Conservation (phyloP, 2,329 filamentous ascomycete species). For the Neocucurbitaria cava region DNA sequence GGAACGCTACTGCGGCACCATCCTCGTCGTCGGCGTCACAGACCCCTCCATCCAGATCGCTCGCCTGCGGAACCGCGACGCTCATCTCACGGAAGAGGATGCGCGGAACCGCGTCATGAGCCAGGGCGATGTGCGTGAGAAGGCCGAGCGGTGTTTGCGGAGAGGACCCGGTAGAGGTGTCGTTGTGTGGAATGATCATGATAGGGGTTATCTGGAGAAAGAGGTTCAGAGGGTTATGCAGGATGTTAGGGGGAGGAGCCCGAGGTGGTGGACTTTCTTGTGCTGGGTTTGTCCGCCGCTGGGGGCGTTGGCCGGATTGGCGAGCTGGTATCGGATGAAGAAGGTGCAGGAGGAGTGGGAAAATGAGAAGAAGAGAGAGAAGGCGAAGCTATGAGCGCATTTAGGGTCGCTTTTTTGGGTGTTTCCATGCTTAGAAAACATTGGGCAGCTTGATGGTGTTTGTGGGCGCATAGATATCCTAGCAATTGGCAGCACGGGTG, state of each 20-base stretch:
- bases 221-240: constrained; percentile 72
- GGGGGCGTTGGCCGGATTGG: constrained; percentile 71
- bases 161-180: constrained; percentile 70
- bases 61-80: constrained; percentile 75
- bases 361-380: constrained; percentile 61
- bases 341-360: constrained; percentile 75
- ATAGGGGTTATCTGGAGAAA: constrained; percentile 70
- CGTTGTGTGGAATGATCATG: constrained; percentile 90
- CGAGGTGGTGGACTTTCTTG: constrained; percentile 83
- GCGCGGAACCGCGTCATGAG: constrained; percentile 85
- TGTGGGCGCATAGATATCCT: constrained; percentile 17
- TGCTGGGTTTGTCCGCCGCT: constrained; percentile 74
- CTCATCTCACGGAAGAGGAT: constrained; percentile 81
- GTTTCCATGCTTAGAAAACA: too few relatives aligned
- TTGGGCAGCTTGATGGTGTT: constrained; percentile 17
- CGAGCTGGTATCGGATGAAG: constrained; percentile 76
- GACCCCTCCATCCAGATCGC: constrained; percentile 84
- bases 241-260: constrained; percentile 68
- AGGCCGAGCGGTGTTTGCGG: constrained; percentile 76
- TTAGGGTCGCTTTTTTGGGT: background rate
- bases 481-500: constrained; percentile 10
- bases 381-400: constrained; percentile 61
- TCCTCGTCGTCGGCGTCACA: constrained; percentile 84
- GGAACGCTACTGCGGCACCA: constrained; percentile 83
- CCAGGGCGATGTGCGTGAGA: constrained; percentile 84